Evolutionary conservation across 2,329 filamentous ascomycete genomes (phyloP).

Genomic region (Diaporthe sp.): DNA sequence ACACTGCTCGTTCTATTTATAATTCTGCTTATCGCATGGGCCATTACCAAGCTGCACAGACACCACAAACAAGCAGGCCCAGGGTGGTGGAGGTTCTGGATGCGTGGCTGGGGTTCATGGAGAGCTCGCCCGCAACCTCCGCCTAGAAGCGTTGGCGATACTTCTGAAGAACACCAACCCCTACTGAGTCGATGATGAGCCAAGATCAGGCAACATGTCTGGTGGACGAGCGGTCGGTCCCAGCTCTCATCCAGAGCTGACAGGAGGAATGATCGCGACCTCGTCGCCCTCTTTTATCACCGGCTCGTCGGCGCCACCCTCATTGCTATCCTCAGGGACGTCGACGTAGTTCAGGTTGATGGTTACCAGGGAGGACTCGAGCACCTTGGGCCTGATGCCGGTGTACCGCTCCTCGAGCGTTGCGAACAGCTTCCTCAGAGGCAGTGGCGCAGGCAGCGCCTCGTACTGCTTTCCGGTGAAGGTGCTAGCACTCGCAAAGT

Average conservation of each 20-base stretch:
- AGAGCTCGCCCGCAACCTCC: neutral
- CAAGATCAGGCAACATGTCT: constrained; percentile 11
- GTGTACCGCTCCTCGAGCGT: constrained; percentile 77
- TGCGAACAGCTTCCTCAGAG: constrained; percentile 74
- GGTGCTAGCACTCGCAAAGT: constrained; percentile 83
- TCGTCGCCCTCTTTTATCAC: constrained; percentile 82
- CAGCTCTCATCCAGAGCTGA: constrained; percentile 80
- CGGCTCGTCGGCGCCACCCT: constrained; percentile 55
- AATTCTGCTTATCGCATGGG: constrained; percentile 43
- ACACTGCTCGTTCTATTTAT: constrained; percentile 49
- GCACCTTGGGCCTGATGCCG: constrained; percentile 77
- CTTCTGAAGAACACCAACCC: constrained; percentile 42
- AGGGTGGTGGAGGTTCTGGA: constrained; percentile 45
- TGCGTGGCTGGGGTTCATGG: constrained; percentile 32
- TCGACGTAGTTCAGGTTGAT: constrained; percentile 88
- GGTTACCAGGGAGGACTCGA: constrained; percentile 82
- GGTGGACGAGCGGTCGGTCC: neutral
- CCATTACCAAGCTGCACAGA: constrained; percentile 38
- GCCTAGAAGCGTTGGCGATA: neutral
- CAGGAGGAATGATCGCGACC: constrained; percentile 88
- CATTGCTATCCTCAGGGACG: constrained; percentile 63
- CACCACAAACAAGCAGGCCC: constrained; percentile 39
- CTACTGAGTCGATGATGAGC: constrained; percentile 43
- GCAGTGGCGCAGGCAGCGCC: constrained; percentile 74
- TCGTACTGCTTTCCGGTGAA: constrained; percentile 80